These are phyloP conservation scores for Russula griseocarnosa DNA, from an alignment of 768 basidiomycete species.

Conservation along the genomic window DNA sequence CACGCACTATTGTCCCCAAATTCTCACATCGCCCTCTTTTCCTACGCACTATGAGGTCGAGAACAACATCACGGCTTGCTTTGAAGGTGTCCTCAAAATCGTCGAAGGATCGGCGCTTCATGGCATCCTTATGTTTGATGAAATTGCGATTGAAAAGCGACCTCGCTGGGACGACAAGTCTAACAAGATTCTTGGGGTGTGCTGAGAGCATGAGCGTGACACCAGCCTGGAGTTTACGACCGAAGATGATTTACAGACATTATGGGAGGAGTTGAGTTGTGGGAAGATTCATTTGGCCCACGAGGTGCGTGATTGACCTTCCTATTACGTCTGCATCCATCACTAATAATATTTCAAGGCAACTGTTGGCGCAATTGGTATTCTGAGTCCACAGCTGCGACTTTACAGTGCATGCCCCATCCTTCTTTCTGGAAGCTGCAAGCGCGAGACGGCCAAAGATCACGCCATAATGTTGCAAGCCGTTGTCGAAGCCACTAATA, in stretches of 20 bases:
- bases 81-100: neutral
- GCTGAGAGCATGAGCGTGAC: neutral
- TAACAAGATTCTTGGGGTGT: slow-evolving; percentile 11
- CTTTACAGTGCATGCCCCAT: slow-evolving; percentile 9
- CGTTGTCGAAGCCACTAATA: neutral
- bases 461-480: neutral
- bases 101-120: neutral
- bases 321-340: no score
- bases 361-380: slow-evolving; percentile 4
- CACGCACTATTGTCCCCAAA: neutral
- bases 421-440: slow-evolving; percentile 7
- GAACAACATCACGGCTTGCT: neutral
- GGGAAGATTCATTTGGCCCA: neutral
- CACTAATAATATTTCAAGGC: neutral
- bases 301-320: slow-evolving; percentile 2
- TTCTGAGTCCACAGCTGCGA: neutral
- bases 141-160: neutral
- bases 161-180: slow-evolving; percentile 5
- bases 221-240: neutral
- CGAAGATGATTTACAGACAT: neutral
- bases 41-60: neutral
- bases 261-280: neutral
- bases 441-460: neutral
- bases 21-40: neutral
- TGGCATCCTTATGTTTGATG: slow-evolving; percentile 5